These are phyloP conservation scores for Scheffersomyces segobiensis DNA, from an alignment of 1,139 yeast species.

Conservation along the genomic window DNA sequence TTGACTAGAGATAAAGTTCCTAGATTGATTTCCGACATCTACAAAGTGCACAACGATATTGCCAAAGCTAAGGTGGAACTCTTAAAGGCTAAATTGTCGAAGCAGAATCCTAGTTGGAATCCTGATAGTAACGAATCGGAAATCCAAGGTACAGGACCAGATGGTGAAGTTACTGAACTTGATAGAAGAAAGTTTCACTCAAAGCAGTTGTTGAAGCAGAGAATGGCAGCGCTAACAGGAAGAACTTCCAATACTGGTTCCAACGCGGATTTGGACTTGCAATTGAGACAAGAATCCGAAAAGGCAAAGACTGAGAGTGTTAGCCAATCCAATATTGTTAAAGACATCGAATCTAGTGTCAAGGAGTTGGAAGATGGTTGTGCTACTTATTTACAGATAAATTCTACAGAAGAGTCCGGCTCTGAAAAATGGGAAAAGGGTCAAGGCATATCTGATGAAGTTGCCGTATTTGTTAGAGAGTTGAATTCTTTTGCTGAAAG, in stretches of 20 bases:
- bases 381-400: conserved; percentile 42
- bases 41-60: conserved; percentile 64
- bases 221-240: conserved; percentile 94
- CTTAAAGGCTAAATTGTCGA: conserved; percentile 52
- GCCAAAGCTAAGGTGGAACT: conserved; percentile 67
- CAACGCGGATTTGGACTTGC: conserved; percentile 52
- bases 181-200: conserved; percentile 80
- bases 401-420: conserved; percentile 52
- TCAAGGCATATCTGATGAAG: conserved; percentile 65
- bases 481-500: conserved; percentile 32
- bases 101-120: conserved; percentile 61
- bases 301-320: conserved; percentile 56
- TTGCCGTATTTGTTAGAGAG: conserved; percentile 60
- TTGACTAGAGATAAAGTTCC: conserved; percentile 71
- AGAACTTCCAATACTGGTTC: conserved; percentile 40
- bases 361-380: conserved; percentile 70
- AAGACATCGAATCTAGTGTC: conserved; percentile 75
- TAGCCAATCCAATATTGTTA: conserved; percentile 57
- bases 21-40: conserved; percentile 59
- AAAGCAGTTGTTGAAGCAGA: conserved; percentile 71
- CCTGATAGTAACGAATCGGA: conserved; percentile 50
- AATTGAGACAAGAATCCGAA: conserved; percentile 55
- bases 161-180: conserved; percentile 78
- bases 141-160: conserved; percentile 79
- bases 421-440: conserved; percentile 85